A percentile compares a stretch with the other conserved stretches of the same genome.
These are phyloP conservation scores for Aurinia saxatilis DNA, from an alignment of 345 rosid genomes.

Conservation along the genomic window DNA sequence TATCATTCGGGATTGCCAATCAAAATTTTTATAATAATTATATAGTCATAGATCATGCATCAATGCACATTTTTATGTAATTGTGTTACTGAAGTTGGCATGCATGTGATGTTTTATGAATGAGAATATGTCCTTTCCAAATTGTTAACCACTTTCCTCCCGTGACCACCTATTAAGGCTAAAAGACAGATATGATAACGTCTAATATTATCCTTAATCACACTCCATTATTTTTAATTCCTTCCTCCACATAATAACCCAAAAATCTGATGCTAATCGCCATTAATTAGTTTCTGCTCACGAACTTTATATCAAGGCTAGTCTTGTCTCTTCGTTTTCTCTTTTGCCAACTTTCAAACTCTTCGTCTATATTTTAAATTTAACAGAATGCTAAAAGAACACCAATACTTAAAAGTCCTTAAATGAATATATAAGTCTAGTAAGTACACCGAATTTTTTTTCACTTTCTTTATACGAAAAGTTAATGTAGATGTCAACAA, in stretches of 20 bases:
- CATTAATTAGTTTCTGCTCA: too few relatives aligned
- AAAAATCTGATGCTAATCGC: too few relatives aligned
- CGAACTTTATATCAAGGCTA: too few relatives aligned
- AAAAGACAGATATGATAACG: neutral
- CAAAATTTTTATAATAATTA: neutral
- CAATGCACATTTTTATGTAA: neutral
- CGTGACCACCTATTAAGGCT: conserved; percentile 4
- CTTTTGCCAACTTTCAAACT: conserved; percentile 4
- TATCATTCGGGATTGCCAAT: neutral
- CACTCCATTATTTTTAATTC: too few relatives aligned
- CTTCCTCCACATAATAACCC: too few relatives aligned
- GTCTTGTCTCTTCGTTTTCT: neutral
- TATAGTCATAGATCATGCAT: too few relatives aligned
- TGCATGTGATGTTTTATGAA: neutral
- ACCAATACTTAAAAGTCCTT: too few relatives aligned
- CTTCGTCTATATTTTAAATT: too few relatives aligned
- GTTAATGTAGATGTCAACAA: neutral
- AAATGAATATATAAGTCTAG: too few relatives aligned
- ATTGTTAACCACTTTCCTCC: neutral
- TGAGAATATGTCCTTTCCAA: neutral
- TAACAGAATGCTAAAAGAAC: too few relatives aligned
- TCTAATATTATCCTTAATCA: too few relatives aligned
- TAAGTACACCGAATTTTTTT: neutral
- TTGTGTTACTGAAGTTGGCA: neutral
- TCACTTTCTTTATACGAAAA: neutral